Evolutionary conservation across 148 eudicot genomes (phyloP), one percentile per base, ranked within the genome.

Genomic region (Fagopyrum homotropicum): DNA sequence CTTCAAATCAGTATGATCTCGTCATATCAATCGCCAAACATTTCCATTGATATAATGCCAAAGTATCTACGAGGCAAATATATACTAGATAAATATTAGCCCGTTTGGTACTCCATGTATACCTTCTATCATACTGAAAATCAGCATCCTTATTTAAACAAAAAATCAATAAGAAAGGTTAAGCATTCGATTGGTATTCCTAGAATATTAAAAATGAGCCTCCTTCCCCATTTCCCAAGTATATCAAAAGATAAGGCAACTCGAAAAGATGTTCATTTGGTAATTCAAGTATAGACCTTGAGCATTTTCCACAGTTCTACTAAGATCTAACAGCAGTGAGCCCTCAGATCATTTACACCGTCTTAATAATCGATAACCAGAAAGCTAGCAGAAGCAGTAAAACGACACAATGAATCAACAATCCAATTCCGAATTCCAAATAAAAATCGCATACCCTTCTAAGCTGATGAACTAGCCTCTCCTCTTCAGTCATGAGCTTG

Each of bases 401-500:
- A 59, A 59, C 40, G 40, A 19, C 30, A 30, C 17, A 22, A 7
- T 7, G 64, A 59, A 59, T 59, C 35, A 59, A 2, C 22, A 11
- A 59, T 4, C 19, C 19, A 55, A 2, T 54, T 14, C 3, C 3
- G 26, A 49, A 49, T 49, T 49, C 52, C 4, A 12, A 49, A 49
- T n/a, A 15, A 22, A 55, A 12, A 47, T 16, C 80, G 50, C 82
- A 15, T 85, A 93, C 98, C 82, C 98, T 88, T 92, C 87, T 81
- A 40, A 96, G 94, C 76, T 84, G 93, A 77, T 88, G 84, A 75
- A 92, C 79, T 40, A 90, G 89, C 48, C 99, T 89, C 78, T 96
- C 99, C 72, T 96, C 99, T 54, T 89, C 94, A 50, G 99, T 92
- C 99, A 96, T 96, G 81, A 96, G 79, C 82, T 96, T 96, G 76